A percentile compares a stretch with the other conserved stretches of the same genome.
phyloP scores from a whole-genome alignment of 768 basidiomycete genomes.

The Kwoniella sp. region DNA sequence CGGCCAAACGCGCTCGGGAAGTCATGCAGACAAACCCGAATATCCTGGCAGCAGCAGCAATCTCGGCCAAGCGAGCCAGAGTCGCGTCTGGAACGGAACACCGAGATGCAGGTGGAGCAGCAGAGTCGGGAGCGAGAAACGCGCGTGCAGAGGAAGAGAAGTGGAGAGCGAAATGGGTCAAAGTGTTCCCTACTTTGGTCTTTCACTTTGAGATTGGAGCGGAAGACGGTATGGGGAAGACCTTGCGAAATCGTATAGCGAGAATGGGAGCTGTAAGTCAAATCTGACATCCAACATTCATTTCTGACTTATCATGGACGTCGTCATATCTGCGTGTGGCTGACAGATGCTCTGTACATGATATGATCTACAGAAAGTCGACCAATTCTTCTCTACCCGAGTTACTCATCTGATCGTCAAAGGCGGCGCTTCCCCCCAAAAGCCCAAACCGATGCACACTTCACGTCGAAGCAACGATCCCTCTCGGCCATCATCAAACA shows the following conservation, averaged over 20 bases:
- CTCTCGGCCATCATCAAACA: slow-evolving; percentile 27
- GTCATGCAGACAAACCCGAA: not conserved
- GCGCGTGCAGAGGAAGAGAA: slow-evolving; percentile 59
- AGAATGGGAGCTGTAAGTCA: slow-evolving; percentile 76
- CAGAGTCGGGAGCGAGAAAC: slow-evolving; percentile 3
- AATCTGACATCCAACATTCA: not conserved
- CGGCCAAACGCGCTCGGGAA: not conserved
- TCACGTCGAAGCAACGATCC: slow-evolving; percentile 13
- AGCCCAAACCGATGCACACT: slow-evolving; percentile 23
- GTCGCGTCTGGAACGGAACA: not conserved
- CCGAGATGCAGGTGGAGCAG: not conserved
- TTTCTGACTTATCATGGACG: too few relatives aligned
- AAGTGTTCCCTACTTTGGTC: slow-evolving; percentile 77
- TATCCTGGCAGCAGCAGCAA: not conserved
- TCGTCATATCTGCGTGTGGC: not conserved
- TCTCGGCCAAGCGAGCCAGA: slow-evolving; percentile 13
- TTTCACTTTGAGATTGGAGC: slow-evolving; percentile 75
- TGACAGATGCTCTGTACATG: slow-evolving; percentile 5
- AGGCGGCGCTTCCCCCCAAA: slow-evolving; percentile 27
- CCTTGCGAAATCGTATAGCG: slow-evolving; percentile 63
- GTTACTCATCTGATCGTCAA: slow-evolving; percentile 74
- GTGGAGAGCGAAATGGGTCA: slow-evolving; percentile 80
- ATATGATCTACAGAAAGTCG: slow-evolving; percentile 65
- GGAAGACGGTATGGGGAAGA: slow-evolving; percentile 58
- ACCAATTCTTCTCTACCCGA: slow-evolving; percentile 82